phyloP scores from a whole-genome alignment of 2,329 filamentous ascomycete genomes.

The Myriosclerotinia scirpicola region DNA sequence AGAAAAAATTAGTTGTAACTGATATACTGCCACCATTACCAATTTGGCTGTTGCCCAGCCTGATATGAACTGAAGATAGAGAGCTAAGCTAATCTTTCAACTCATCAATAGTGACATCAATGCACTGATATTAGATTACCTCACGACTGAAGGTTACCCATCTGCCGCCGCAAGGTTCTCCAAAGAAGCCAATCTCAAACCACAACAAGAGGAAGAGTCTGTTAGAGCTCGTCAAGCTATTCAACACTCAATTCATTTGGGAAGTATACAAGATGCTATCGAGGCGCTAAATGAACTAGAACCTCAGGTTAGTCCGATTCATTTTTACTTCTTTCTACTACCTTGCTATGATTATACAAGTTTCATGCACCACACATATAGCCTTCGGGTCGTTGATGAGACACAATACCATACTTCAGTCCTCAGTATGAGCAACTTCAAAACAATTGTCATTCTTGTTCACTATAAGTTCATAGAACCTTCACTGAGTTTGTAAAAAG shows the following conservation, averaged over 20 bases:
- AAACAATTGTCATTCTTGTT: slow-evolving; percentile 25
- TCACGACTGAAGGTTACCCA: slow-evolving; percentile 93
- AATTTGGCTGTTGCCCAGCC: slow-evolving; percentile 12
- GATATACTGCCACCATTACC: slow-evolving; percentile 45
- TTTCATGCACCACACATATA: slow-evolving; percentile 99
- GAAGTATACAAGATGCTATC: slow-evolving; percentile 83
- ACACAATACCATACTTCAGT: slow-evolving; percentile 73
- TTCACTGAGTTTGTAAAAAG: slow-evolving; percentile 42
- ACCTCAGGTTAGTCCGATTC: slow-evolving; percentile 70
- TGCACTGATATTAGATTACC: slow-evolving; percentile 90
- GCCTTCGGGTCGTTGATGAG: slow-evolving; percentile 87
- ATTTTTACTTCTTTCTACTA: slow-evolving; percentile 25
- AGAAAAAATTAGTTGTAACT: slow-evolving; percentile 82
- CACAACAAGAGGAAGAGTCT: slow-evolving; percentile 67
- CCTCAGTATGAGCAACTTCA: slow-evolving; percentile 73
- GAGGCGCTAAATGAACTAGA: slow-evolving; percentile 86
- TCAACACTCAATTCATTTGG: slow-evolving; percentile 78
- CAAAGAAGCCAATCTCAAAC: slow-evolving; percentile 82
- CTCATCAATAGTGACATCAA: slow-evolving; percentile 77
- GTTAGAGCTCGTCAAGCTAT: slow-evolving; percentile 82
- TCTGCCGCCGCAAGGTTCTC: slow-evolving; percentile 91
- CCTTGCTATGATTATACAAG: slow-evolving; percentile 83
- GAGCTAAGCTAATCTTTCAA: slow-evolving; percentile 6
- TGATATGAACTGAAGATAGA: not conserved
- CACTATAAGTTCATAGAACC: slow-evolving; percentile 18